phyloP scores from a whole-genome alignment of 805 yeast species.

The Ogataea parapolymorpha region DNA sequence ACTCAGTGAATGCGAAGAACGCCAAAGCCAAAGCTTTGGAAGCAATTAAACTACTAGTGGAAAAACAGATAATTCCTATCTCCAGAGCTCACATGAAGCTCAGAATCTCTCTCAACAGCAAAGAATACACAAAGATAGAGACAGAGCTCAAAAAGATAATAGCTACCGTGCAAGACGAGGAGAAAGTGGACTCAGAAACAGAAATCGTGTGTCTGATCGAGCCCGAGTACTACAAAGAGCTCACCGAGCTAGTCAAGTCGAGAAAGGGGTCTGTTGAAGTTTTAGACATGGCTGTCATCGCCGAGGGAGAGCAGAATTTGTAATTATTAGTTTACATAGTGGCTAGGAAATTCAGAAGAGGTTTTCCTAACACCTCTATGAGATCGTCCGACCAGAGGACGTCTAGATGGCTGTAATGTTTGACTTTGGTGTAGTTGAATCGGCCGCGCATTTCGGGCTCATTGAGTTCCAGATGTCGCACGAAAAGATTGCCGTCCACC shows the following conservation, averaged over 20 bases:
- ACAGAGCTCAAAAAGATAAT: slow-evolving; percentile 30
- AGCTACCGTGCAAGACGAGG: slow-evolving; percentile 33
- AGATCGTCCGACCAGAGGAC: slow-evolving; percentile 90
- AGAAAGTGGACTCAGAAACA: slow-evolving; percentile 14
- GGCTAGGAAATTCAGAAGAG: slow-evolving; percentile 32
- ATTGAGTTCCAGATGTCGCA: slow-evolving; percentile 56
- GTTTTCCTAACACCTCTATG: slow-evolving; percentile 58
- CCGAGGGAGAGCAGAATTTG: slow-evolving; percentile 42
- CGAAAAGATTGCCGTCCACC: slow-evolving; percentile 70
- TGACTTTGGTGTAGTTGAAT: slow-evolving; percentile 43
- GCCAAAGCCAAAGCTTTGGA: slow-evolving; percentile 90
- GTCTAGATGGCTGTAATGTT: slow-evolving; percentile 80
- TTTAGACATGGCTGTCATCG: slow-evolving; percentile 83
- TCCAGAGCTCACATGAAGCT: slow-evolving; percentile 93
- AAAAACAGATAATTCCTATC: slow-evolving; percentile 83
- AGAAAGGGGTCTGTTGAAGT: slow-evolving; percentile 75
- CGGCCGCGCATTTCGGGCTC: slow-evolving; percentile 47
- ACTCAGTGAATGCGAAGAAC: slow-evolving; percentile 51
- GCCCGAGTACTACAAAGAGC: slow-evolving; percentile 74
- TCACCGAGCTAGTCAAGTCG: slow-evolving; percentile 58
- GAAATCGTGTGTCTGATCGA: slow-evolving; percentile 65
- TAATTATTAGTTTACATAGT: slow-evolving; percentile 4
- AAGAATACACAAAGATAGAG: slow-evolving; percentile 44
- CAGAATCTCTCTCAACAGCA: slow-evolving; percentile 53
- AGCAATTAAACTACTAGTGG: slow-evolving; percentile 74